A percentile compares a stretch with the other conserved stretches of the same genome.
phyloP scores from a whole-genome alignment of 495 filamentous ascomycete species.

The Penicillium daleae region DNA sequence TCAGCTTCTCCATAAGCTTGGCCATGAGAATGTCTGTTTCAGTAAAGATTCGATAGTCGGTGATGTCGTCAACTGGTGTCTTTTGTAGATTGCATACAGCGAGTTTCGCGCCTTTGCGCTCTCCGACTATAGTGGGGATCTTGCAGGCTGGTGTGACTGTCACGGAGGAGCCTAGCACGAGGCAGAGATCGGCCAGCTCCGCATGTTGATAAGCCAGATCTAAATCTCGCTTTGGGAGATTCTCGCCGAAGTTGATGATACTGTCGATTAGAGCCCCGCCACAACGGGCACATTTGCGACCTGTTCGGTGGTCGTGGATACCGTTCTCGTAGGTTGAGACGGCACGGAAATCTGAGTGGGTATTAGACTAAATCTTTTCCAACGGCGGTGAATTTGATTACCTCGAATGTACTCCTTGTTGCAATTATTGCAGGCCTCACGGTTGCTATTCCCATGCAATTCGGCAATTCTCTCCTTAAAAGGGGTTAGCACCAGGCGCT shows the following conservation, averaged over 20 bases:
- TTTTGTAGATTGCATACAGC: conserved; percentile 12
- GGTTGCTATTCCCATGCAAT: background rate
- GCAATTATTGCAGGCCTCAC: background rate
- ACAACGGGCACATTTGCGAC: conserved; percentile 9
- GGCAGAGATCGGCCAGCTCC: conserved; percentile 5
- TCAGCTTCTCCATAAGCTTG: conserved; percentile 8
- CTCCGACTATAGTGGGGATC: background rate
- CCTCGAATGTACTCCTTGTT: conserved; percentile 1
- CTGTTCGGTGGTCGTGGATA: conserved; percentile 10
- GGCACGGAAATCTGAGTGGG: background rate
- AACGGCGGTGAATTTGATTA: background rate
- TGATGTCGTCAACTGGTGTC: conserved; percentile 5
- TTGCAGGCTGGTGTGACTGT: conserved; percentile 5
- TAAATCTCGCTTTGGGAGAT: background rate
- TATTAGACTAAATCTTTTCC: background rate
- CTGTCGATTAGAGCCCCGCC: conserved; percentile 1
- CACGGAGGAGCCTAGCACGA: conserved; percentile 8
- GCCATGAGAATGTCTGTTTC: conserved; percentile 9
- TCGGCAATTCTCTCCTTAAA: background rate
- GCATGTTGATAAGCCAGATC: conserved; percentile 7
- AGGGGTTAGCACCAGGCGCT: background rate
- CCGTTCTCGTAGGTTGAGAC: conserved; percentile 8
- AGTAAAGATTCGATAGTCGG: conserved; percentile 3
- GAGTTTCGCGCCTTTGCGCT: conserved; percentile 11
- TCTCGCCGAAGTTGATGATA: conserved; percentile 8